Evolutionary conservation across 1,284 basidiomycete species (phyloP).

Genomic region (Fomitopsis betulina): DNA sequence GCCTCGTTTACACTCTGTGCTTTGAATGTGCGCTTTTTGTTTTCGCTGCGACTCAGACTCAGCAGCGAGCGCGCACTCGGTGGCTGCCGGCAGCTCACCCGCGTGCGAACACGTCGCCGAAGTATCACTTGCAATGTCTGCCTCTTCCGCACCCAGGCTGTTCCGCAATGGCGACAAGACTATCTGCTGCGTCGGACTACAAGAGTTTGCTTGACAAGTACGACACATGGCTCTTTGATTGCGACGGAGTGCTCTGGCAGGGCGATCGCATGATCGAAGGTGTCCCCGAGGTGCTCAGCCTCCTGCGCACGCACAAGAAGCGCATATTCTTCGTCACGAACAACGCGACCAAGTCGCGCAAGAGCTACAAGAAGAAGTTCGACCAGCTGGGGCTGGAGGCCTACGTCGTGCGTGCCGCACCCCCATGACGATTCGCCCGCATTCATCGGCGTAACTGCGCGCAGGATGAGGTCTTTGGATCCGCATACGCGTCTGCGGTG

Average conservation of each 20-base stretch:
- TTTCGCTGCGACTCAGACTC: neutral
- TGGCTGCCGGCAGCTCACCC: neutral
- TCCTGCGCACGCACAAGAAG: slow-evolving; percentile 72
- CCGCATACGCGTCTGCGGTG: slow-evolving; percentile 90
- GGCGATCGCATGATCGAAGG: slow-evolving; percentile 82
- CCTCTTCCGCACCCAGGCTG: neutral
- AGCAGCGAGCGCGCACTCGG: neutral
- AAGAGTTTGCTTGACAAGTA: slow-evolving; percentile 65
- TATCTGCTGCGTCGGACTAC: slow-evolving; percentile 45
- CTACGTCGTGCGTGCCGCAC: slow-evolving; percentile 58
- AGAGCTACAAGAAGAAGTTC: slow-evolving; percentile 87
- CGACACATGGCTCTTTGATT: slow-evolving; percentile 95
- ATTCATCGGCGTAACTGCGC: neutral
- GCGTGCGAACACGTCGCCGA: neutral
- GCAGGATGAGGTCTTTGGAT: slow-evolving; percentile 94
- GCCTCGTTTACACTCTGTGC: no score
- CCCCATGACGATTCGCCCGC: neutral
- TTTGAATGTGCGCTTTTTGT: neutral
- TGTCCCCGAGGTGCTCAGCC: slow-evolving; percentile 65
- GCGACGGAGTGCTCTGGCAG: slow-evolving; percentile 93
- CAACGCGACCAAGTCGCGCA: slow-evolving; percentile 94
- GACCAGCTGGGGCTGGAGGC: slow-evolving; percentile 85
- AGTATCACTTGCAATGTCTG: neutral
- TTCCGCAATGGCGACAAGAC: slow-evolving; percentile 9
- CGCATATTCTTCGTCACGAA: slow-evolving; percentile 94